Percentiles rank a stretch among this genome's conserved stretches.
These are phyloP conservation scores for Phoenix dactylifera DNA, from an alignment of 176 grass and related monocot genomes.

Conservation along the genomic window DNA sequence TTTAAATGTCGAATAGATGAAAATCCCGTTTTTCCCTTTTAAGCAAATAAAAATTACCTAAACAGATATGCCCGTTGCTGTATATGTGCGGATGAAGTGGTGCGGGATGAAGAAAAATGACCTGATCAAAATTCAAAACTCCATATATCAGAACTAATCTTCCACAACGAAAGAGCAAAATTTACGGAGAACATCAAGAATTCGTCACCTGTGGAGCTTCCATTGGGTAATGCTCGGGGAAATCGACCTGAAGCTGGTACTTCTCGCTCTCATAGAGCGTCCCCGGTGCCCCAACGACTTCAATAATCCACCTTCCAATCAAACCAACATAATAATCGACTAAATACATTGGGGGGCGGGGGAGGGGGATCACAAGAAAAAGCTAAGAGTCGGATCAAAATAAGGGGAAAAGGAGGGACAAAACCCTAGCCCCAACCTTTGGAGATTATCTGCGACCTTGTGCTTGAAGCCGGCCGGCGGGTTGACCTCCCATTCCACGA, in stretches of 20 bases:
- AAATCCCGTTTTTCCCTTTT: too few relatives aligned
- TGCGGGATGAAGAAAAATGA: constrained; percentile 83
- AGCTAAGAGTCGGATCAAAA: not conserved
- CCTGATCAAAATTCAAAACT: constrained; percentile 26
- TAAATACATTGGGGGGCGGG: not conserved
- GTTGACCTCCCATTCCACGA: constrained; percentile 73
- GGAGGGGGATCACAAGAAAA: not conserved
- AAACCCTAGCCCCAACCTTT: constrained; percentile 32
- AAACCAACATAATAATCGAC: too few relatives aligned
- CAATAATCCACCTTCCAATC: constrained; percentile 63
- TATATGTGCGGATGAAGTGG: constrained; percentile 90
- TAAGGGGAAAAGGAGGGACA: not conserved
- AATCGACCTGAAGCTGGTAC: constrained; percentile 86
- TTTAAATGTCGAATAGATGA: too few relatives aligned
- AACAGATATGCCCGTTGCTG: constrained; percentile 91
- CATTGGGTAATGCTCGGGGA: constrained; percentile 95
- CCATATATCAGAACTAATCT: constrained; percentile 1
- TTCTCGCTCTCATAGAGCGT: constrained; percentile 63
- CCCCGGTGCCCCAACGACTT: constrained; percentile 55
- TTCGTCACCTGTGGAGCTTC: constrained; percentile 73
- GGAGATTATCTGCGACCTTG: constrained; percentile 72
- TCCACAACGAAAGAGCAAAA: not conserved
- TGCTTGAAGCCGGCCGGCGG: constrained; percentile 68
- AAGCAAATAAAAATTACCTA: constrained; percentile 43
- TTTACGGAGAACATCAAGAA: not conserved